A percentile compares a stretch with the other conserved stretches of the same genome.
phyloP scores from a whole-genome alignment of 2,329 filamentous ascomycete genomes.

The Colletotrichum orchidophilum region DNA sequence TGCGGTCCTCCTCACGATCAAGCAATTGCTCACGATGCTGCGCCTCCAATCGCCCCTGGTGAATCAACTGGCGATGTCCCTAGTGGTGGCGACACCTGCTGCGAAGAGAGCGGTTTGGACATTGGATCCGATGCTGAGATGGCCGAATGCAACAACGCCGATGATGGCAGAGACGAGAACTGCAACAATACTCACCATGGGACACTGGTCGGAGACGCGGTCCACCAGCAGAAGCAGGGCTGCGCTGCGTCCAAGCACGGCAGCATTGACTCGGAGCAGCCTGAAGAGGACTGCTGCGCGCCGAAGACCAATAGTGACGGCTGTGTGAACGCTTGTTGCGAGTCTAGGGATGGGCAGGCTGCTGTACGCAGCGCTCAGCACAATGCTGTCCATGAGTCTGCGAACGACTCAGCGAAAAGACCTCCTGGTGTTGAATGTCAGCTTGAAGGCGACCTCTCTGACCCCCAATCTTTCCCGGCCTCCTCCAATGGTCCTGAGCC shows the following conservation, averaged over 20 bases:
- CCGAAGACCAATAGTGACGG: not conserved
- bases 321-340: not conserved
- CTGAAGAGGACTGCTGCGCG: not conserved
- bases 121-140: not conserved
- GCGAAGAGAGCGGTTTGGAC: not conserved
- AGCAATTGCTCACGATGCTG: not conserved
- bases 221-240: not conserved
- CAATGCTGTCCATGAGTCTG: not conserved
- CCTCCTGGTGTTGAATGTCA: not conserved
- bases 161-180: not conserved
- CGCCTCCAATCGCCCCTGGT: not conserved
- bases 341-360: not conserved
- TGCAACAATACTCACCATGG: too few relatives aligned
- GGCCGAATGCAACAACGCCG: not conserved
- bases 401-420: not conserved
- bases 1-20: constrained; percentile 7
- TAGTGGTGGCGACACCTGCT: not conserved
- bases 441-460: not conserved
- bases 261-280: not conserved
- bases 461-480: too few relatives aligned
- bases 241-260: not conserved
- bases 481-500: not conserved
- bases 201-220: not conserved
- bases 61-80: not conserved
- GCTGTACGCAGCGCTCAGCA: not conserved